These are phyloP conservation scores for Colletotrichum sp. DNA, from an alignment of 2,329 filamentous ascomycete species.

Conservation along the genomic window DNA sequence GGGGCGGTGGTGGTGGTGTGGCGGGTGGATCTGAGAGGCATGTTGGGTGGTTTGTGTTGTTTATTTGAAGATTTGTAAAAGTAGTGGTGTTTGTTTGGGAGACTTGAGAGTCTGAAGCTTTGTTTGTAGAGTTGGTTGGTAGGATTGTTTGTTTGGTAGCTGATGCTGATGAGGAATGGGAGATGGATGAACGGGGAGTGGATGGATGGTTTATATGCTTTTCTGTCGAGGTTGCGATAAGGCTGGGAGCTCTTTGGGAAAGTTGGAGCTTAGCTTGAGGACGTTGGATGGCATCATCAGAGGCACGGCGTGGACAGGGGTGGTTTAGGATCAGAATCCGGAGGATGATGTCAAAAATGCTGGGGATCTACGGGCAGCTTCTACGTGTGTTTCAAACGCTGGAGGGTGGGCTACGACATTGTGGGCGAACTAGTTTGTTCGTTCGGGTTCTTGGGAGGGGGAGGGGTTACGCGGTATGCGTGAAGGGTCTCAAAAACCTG, in stretches of 20 bases:
- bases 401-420: not conserved
- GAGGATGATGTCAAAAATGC: constrained; percentile 15
- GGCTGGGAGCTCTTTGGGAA: not conserved
- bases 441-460: not conserved
- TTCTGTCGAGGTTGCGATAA: not conserved
- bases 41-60: constrained; percentile 25
- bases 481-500: constrained; percentile 18
- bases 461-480: not conserved
- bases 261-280: not conserved
- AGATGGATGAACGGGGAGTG: not conserved
- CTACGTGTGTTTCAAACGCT: not conserved
- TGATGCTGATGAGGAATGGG: not conserved
- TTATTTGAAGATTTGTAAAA: not conserved
- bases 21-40: constrained; percentile 33
- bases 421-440: not conserved
- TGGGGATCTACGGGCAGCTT: constrained; percentile 1
- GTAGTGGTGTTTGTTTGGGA: not conserved
- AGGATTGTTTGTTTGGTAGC: not conserved
- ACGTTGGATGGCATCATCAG: constrained; percentile 15
- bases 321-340: not conserved
- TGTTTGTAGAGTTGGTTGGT: not conserved
- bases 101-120: constrained; percentile 7
- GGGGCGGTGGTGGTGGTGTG: constrained; percentile 21
- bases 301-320: not conserved
- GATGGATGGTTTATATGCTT: constrained; percentile 17